Evolutionary conservation across 352 stramenopile species (phyloP).

Genomic region (Plasmopara viticola): DNA sequence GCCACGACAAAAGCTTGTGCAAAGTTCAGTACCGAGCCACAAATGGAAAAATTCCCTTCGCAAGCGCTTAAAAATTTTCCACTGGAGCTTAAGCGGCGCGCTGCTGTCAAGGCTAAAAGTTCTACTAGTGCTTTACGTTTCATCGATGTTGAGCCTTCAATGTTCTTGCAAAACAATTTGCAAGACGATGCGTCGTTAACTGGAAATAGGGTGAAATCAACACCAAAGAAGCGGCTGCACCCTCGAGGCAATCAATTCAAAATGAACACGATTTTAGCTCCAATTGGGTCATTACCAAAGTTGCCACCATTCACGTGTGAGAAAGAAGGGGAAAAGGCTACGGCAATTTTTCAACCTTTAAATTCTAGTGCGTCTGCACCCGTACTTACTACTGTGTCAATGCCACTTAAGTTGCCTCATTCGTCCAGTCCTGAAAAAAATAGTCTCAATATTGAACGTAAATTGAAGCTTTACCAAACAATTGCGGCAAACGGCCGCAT

Average conservation of each 20-base stretch:
- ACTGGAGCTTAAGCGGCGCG: conserved; percentile 34
- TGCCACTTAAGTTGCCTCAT: neutral
- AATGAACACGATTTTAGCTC: conserved; percentile 28
- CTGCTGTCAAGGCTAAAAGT: conserved; percentile 3
- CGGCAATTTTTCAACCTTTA: conserved; percentile 5
- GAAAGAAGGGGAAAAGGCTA: conserved; percentile 6
- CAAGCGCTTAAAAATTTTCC: conserved; percentile 30
- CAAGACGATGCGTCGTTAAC: conserved; percentile 5
- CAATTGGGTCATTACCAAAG: conserved; percentile 37
- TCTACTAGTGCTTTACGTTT: conserved; percentile 10
- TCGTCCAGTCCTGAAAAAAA: conserved; percentile 8
- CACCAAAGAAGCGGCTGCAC: conserved; percentile 27
- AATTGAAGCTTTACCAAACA: conserved; percentile 49
- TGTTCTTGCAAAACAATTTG: conserved; percentile 37
- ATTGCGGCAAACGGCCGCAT: conserved; percentile 24
- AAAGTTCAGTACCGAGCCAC: conserved; percentile 17
- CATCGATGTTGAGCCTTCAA: conserved; percentile 34
- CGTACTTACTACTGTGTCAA: conserved; percentile 5
- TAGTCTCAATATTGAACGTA: conserved; percentile 48
- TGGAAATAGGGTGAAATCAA: conserved; percentile 28
- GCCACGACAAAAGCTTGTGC: conserved; percentile 14
- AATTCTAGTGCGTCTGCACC: conserved; percentile 22
- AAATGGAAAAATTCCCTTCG: conserved; percentile 6
- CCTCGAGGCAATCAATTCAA: conserved; percentile 11
- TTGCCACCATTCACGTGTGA: conserved; percentile 5